Evolutionary conservation across 768 basidiomycete genomes (phyloP), one percentile per base, ranked within the genome.

Genomic region (Leccinum obscurum): DNA sequence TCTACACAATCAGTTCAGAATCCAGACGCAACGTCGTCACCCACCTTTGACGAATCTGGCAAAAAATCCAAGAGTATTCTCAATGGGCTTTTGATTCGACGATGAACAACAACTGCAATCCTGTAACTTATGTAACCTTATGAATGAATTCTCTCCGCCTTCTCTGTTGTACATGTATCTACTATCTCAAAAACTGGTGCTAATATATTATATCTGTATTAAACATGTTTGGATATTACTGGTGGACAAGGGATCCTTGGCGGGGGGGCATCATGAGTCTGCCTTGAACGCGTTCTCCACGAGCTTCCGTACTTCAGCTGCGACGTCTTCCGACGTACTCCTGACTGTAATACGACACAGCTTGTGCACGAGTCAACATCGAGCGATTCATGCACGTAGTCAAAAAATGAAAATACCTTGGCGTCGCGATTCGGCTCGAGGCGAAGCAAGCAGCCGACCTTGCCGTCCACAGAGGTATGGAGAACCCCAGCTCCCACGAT

Each of bases 371-470:
- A 20, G 24, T 63, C 13, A 62, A 48, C 49, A 20, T 39, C 30
- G 52, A 24, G 49, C 7, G 15, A 28, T 30, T 20, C 24, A 41
- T 50, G 15, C 20, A 35, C 1, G 3, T 26, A 34, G 24, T 39
- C 46, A 20, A 59, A 37, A 9, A 8, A 48, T 22, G 4, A 26
- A 62, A 82, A 54, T 69, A 93, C 94, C 83, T 97, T 96, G 28
- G 96, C 97, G 61, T 97, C 95, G 55, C 86, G 84, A 77, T 98
- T 99, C 2, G 97, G 97, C 74, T 99, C 97, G 30, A 98, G 73
- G 57, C 97, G 84, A 64, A 98, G 75, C 62, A 99, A 78, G 70
- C 97, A 98, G 6, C 97, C 97, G 54, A 98, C 93, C 76, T 98
- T 98, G 35, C 96, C 96, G 4, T 90, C 90, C 5, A 78, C 74